Base-by-base conservation (phyloP, 148 eudicot species). In the Vaccinium darrowii region DNA sequence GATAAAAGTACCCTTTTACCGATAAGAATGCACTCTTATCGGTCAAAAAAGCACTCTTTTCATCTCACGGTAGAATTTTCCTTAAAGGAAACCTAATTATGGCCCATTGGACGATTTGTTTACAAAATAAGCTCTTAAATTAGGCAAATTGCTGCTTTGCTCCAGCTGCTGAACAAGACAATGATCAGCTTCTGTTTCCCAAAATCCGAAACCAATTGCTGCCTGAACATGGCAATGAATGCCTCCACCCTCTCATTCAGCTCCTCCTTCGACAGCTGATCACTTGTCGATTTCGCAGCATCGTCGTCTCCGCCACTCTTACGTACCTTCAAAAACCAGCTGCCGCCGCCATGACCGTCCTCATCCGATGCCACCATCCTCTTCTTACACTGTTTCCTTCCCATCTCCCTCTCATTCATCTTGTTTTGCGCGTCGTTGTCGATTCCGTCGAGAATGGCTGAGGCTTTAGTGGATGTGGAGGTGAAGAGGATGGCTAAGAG, bases 161-260 rank as follows among this genome's bases (percentile, higher is more conserved):
- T 81, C 54, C 33, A 23, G 39, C 39, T 36, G 53, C 39, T 23
- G 84, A 43, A 65, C 4, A 51, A 8, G n/a, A 21, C 13, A 57
- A 36, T 36, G 39, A 27, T 50, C 30, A 18, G 74, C 63, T 78
- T 84, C 78, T 79, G 21, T 56, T 62, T 80, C 71, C 89, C 8
- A 90, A 86, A 86, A 87, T 92, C 97, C 39, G 89, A 91, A 23
- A 89, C 80, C 88, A 94, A 85, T 62, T 92, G 94, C 81, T 87
- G 89, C 85, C 89, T 87, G 77, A 94, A 94, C 91, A 82, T 92
- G 3, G 93, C 87, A 87, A 94, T 94, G 81, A 94, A 94, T 7
- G 90, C 93, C 83, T 94, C 97, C 27, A 79, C 94, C 86, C 88
- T 92, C 86, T 87, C 53, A 71, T 92, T 94, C 65, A 94, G 86